Evolutionary conservation across 1,139 yeast species (phyloP), one percentile per base, ranked within the genome.

Genomic region (Yamadazyma dendronema): DNA sequence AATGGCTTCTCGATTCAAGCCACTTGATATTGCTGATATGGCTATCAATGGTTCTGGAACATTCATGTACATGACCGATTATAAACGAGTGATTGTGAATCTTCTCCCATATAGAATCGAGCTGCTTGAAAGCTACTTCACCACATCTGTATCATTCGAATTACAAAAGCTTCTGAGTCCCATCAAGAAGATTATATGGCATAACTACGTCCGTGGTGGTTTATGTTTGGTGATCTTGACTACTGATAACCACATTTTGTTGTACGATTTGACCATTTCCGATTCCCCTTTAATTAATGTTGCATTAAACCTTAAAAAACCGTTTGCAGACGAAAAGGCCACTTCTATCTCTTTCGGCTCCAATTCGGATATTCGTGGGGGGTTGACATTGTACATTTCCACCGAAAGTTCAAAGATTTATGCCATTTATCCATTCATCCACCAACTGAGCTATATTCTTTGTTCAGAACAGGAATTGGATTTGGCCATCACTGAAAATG

Each of bases 261-360:
- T 54, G 8, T 69, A 53, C 42, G 72, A 69, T 42, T 41, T 67
- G 12, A 47, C 56, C 3, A 44, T 54, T 17, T 58, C 67, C 0
- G 38, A 42, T 4, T 33, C 42, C 3, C 73, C 74, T 1, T 52
- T 52, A 37, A 30, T 63, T 19, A 15, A 36, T 2, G 34, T 67
- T 12, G 49, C 57, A 30, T 49, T 65, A 34, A 43, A 40, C 6
- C 28, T 39, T 0, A 37, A 32, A 13, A 38, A 39, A 1, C 40
- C 37, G 14, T 54, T 59, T 19, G 33, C 42, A 3, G 44, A 44
- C n/a, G 47, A 48, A 10, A 31, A 23, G 0, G 62, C 60, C 3
- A 48, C 53, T 2, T 64, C 72, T 3, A 62, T 70, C 4, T 36
- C 62, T 0, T 68, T 66, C 50, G 77, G 73, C 1, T 62, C 72